Conservation (phyloP, 1,284 basidiomycete genomes). For the Bjerkandera adusta region DNA sequence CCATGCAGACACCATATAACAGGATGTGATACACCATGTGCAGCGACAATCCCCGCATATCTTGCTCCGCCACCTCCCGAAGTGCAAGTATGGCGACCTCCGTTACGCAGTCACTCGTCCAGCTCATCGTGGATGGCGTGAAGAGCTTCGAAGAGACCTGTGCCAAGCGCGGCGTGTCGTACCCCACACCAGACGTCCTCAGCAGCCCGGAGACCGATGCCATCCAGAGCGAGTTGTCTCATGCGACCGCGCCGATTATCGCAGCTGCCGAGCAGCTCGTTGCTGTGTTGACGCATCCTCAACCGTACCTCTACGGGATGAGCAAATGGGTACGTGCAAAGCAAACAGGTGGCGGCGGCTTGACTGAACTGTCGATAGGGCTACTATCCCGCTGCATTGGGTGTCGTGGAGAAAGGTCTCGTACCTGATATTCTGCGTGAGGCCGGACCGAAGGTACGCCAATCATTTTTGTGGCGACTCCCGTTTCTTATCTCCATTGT, state of each 20-base stretch:
- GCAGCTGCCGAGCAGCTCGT: slow-evolving; percentile 17
- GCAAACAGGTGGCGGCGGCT: too few relatives aligned
- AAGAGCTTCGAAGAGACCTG: slow-evolving; percentile 4
- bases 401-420: slow-evolving; percentile 8
- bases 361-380: background rate
- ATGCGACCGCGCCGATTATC: slow-evolving; percentile 10
- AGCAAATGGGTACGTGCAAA: slow-evolving; percentile 4
- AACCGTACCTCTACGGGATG: slow-evolving; percentile 9
- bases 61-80: too few relatives aligned
- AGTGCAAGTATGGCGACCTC: too few relatives aligned
- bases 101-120: too few relatives aligned
- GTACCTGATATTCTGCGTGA: slow-evolving; percentile 22
- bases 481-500: background rate
- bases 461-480: background rate
- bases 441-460: slow-evolving; percentile 15
- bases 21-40: too few relatives aligned
- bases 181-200: slow-evolving; percentile 12
- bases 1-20: too few relatives aligned
- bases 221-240: slow-evolving; percentile 7
- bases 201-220: slow-evolving; percentile 6
- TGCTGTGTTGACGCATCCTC: slow-evolving; percentile 14
- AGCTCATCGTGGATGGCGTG: slow-evolving; percentile 10
- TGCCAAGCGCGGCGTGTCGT: slow-evolving; percentile 2
- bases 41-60: too few relatives aligned
- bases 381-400: slow-evolving; percentile 6